Evolutionary conservation across 345 rosid species (phyloP).

Genomic region (Rhodamnia rubescens): DNA sequence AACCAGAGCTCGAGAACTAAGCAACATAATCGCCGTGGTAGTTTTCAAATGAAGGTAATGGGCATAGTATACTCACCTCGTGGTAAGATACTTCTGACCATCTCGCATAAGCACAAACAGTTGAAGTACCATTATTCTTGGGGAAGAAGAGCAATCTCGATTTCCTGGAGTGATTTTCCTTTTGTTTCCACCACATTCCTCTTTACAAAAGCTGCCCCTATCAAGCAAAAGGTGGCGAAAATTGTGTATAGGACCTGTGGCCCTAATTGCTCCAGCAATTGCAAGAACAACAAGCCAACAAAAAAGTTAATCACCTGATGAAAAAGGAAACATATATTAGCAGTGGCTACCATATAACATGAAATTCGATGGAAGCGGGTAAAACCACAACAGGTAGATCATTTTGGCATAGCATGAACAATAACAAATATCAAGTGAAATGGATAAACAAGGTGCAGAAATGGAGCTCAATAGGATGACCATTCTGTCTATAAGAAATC

Average conservation of each 20-base stretch:
- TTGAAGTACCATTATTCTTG: conserved; percentile 20
- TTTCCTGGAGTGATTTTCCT: conserved; percentile 92
- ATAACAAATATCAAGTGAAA: not conserved
- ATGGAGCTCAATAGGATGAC: not conserved
- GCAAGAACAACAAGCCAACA: conserved; percentile 76
- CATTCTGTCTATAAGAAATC: not conserved
- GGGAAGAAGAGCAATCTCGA: conserved; percentile 69
- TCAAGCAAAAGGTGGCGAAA: conserved; percentile 59
- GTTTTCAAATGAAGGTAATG: not conserved
- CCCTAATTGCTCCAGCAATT: conserved; percentile 71
- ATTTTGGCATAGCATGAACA: not conserved
- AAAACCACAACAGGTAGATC: not conserved
- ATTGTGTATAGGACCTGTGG: conserved; percentile 49
- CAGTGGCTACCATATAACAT: not conserved
- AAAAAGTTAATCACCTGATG: conserved; percentile 82
- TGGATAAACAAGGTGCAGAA: not conserved
- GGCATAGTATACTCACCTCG: not conserved
- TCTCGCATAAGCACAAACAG: not conserved
- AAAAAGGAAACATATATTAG: conserved; percentile 3
- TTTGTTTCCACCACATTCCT: conserved; percentile 74
- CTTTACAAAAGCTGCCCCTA: conserved; percentile 65
- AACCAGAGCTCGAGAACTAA: not conserved
- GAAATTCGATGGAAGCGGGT: not conserved
- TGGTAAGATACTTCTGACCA: not conserved
- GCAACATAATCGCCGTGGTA: not conserved